phyloP scores from a whole-genome alignment of 345 rosid species.

The Pistacia vera region DNA sequence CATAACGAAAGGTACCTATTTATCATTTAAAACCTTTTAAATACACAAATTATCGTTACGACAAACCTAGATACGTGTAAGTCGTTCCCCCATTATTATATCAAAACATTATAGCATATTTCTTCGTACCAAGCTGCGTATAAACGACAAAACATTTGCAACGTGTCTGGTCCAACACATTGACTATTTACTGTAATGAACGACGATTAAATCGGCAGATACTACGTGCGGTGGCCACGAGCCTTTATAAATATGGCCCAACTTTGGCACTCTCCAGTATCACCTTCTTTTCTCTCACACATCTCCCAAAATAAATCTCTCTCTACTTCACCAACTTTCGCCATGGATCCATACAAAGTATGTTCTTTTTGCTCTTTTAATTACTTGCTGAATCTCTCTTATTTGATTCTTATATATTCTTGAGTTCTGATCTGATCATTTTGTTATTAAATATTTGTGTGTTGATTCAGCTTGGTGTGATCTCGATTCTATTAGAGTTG shows the following conservation, averaged over 20 bases:
- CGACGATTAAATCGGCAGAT: conserved; percentile 3
- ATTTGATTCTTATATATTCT: not conserved
- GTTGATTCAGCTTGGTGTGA: not conserved
- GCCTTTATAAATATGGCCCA: conserved; percentile 9
- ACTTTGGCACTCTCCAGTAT: not conserved
- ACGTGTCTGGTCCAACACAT: not conserved
- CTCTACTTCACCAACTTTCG: not conserved
- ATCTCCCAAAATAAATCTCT: not conserved
- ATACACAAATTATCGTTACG: too few relatives aligned
- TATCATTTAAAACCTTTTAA: too few relatives aligned
- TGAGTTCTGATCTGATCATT: not conserved
- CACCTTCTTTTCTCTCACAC: not conserved
- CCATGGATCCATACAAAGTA: conserved; percentile 52
- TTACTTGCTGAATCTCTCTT: not conserved
- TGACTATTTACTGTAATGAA: not conserved
- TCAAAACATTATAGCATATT: too few relatives aligned
- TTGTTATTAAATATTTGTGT: not conserved
- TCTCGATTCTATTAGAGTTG: not conserved
- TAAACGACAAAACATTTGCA: not conserved
- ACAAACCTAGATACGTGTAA: too few relatives aligned
- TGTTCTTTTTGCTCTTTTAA: not conserved
- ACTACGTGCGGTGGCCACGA: not conserved
- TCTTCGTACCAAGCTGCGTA: not conserved
- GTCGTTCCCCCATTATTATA: too few relatives aligned
- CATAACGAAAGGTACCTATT: too few relatives aligned